Base-by-base conservation (phyloP, 192 early-diverging fungal species). In the Helicostylum pulchrum region DNA sequence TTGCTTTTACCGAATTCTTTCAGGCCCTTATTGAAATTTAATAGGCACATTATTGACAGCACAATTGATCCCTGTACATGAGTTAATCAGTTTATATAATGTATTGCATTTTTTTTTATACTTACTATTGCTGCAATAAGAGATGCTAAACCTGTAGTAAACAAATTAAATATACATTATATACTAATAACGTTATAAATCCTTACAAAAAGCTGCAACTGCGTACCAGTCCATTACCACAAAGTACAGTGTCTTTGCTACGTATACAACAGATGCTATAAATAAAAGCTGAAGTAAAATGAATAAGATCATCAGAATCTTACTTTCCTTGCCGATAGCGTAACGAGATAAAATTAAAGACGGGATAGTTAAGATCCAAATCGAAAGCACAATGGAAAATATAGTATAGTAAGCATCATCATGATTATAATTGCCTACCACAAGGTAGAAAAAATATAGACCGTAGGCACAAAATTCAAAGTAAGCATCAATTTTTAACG, bases 401-500 rank as follows among this genome's bases (percentile, higher is more conserved):
- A 42, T 39, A n/a, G 42, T 4, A n/a, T 36, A 10, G 15, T 20
- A 31, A 12, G 42, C 17, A 26, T 26, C 26, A 26, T 2, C 2
- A 26, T 26, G 26, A 2, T 2, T 26, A 26, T 26, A 26, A 39
- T 39, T 39, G 4, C 2, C 36, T 4, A 10, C 36, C 9, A 10
- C 9, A 39, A 10, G 36, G 36, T 39, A 39, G 9, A 6, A 9
- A 6, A 39, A 39, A 39, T 39, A 39, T 10, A 39, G 6, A 1
- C 7, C 9, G 9, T 39, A 39, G 6, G 36, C 36, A 4, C 5
- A 39, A 39, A 39, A 9, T 64, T 61, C 43, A 31, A 65, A 65
- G 31, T 54, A 65, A 19, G 55, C 54, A 52, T 65, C 44, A n/a
- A 65, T 53, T 45, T 65, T 65, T 14, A 65, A 4, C 44, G 26